Percentiles rank a stretch among this genome's conserved stretches.
phyloP scores from a whole-genome alignment of 495 filamentous ascomycete genomes.

The Clohesyomyces aquaticus region DNA sequence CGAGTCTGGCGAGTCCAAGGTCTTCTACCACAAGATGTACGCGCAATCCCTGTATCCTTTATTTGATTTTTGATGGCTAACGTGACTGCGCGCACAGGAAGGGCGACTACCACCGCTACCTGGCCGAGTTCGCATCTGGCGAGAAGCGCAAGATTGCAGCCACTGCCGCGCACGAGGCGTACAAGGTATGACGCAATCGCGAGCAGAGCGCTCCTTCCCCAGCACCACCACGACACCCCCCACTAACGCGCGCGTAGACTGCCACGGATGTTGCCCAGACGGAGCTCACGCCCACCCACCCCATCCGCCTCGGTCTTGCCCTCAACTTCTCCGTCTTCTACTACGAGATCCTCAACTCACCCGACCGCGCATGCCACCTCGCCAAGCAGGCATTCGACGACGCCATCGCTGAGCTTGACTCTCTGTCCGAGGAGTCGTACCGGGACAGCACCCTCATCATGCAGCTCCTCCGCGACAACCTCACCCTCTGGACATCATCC shows the following conservation, averaged over 20 bases:
- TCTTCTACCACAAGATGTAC: constrained; percentile 99
- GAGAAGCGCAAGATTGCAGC: constrained; percentile 97
- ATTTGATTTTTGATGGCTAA: too few species aligned
- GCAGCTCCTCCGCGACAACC: constrained; percentile 99
- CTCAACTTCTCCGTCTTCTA: constrained; percentile 99
- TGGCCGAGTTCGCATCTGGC: constrained; percentile 96
- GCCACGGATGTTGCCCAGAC: constrained; percentile 98
- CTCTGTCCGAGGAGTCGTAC: constrained; percentile 97
- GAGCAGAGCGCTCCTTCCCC: not conserved
- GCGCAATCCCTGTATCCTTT: too few species aligned
- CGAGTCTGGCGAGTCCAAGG: constrained; percentile 97
- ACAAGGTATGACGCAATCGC: constrained; percentile 65
- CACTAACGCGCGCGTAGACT: constrained; percentile 49
- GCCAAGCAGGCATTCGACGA: constrained; percentile 99
- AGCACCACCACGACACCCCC: not conserved
- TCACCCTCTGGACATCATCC: constrained; percentile 98
- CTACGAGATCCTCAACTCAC: constrained; percentile 99
- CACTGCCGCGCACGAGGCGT: constrained; percentile 92
- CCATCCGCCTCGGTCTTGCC: constrained; percentile 96
- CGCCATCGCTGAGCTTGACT: constrained; percentile 99
- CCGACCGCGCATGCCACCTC: constrained; percentile 97
- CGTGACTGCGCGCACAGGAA: constrained; percentile 66
- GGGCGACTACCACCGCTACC: constrained; percentile 99
- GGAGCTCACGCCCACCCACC: constrained; percentile 96
- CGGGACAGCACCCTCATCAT: constrained; percentile 99